Conservation (phyloP, 1,284 basidiomycete species). For the Cystobasidiaceae sp. region DNA sequence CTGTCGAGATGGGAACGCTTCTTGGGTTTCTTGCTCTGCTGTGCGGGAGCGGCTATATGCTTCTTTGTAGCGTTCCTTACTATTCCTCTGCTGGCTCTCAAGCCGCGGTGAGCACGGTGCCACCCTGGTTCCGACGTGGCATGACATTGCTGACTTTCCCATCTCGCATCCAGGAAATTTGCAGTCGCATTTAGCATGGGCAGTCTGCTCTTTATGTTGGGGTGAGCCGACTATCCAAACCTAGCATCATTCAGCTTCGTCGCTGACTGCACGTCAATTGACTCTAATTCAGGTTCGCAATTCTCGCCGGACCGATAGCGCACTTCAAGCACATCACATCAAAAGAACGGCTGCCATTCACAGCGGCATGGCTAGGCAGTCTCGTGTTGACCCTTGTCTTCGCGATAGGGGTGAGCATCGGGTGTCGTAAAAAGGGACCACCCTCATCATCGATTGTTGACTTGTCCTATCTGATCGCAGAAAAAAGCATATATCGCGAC, state of each 20-base stretch:
- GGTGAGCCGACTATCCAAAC: slow-evolving; percentile 59
- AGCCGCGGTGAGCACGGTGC: slow-evolving; percentile 54
- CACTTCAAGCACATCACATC: slow-evolving; percentile 84
- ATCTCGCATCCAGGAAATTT: slow-evolving; percentile 67
- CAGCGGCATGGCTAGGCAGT: slow-evolving; percentile 71
- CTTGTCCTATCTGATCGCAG: no score
- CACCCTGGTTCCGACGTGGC: no score
- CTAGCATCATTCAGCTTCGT: no score
- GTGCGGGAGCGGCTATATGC: slow-evolving; percentile 84
- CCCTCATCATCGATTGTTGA: neutral
- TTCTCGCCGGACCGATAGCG: slow-evolving; percentile 42
- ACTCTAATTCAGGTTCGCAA: slow-evolving; percentile 38
- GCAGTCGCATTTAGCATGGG: slow-evolving; percentile 80
- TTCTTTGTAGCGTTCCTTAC: slow-evolving; percentile 90
- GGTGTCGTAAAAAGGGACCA: no score
- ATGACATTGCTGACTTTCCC: no score
- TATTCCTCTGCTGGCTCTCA: slow-evolving; percentile 72
- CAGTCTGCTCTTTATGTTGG: slow-evolving; percentile 79
- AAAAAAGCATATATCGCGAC: slow-evolving; percentile 76
- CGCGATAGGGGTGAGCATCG: slow-evolving; percentile 71
- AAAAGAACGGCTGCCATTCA: slow-evolving; percentile 80
- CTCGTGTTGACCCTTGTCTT: slow-evolving; percentile 81
- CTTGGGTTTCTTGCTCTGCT: slow-evolving; percentile 86
- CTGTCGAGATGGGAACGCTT: slow-evolving; percentile 86
- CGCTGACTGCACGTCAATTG: no score